phyloP scores from a whole-genome alignment of 768 basidiomycete species.

The Boletus reticuloceps region DNA sequence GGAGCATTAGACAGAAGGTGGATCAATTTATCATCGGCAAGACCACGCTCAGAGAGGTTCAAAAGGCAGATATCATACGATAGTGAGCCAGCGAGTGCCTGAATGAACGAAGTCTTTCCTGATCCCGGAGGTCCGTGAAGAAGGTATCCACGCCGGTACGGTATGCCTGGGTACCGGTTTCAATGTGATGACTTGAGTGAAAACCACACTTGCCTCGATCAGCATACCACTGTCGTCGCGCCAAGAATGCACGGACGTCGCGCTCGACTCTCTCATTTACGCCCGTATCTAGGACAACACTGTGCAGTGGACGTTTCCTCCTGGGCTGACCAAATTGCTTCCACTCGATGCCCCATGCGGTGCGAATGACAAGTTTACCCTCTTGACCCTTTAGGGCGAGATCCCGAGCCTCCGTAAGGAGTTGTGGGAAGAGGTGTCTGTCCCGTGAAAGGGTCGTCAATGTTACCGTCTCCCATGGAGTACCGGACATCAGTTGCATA shows the following conservation, averaged over 20 bases:
- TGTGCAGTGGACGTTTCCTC: constrained; percentile 78
- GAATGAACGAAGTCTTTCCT: constrained; percentile 98
- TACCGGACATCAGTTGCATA: constrained; percentile 86
- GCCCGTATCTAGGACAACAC: constrained; percentile 83
- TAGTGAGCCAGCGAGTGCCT: constrained; percentile 89
- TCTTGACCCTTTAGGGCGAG: constrained; percentile 83
- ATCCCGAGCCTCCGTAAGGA: constrained; percentile 88
- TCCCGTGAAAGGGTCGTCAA: constrained; percentile 91
- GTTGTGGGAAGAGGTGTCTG: constrained; percentile 69
- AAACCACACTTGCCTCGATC: constrained; percentile 69
- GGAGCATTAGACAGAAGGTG: constrained; percentile 92
- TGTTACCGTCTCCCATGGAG: constrained; percentile 96
- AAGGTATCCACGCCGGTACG: constrained; percentile 94
- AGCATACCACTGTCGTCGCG: constrained; percentile 89
- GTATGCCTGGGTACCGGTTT: constrained; percentile 65
- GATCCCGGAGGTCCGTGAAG: constrained; percentile 96
- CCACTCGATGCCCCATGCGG: constrained; percentile 97
- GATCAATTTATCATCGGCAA: constrained; percentile 95
- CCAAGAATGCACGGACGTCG: constrained; percentile 81
- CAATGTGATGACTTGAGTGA: neutral
- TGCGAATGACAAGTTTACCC: constrained; percentile 94
- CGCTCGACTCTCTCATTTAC: constrained; percentile 80
- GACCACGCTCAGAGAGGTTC: constrained; percentile 92
- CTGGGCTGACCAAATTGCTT: constrained; percentile 91
- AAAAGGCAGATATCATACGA: constrained; percentile 95